Evolutionary conservation across 257 asterid species (phyloP), one percentile per base, ranked within the genome.

Genomic region (Solanum peruvianum): DNA sequence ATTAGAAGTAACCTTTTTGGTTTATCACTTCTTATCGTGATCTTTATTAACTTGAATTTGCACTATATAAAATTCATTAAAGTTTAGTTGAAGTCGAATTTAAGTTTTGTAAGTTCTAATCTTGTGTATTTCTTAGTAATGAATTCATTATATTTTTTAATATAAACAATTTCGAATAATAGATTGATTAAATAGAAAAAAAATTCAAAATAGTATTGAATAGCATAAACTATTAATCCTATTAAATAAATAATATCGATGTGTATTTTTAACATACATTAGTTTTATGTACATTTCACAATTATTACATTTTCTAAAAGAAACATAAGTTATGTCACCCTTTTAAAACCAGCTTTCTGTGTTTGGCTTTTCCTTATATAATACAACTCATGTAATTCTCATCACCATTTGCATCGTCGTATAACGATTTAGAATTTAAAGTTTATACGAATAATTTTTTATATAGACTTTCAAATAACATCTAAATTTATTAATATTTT

Each of bases 321-420:
- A 35, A 85, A 77, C 64, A 66, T 39, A 87, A 71, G 49, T 20
- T 72, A 39, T 42, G 80, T 73, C 73, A 80, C 77, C 21, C 9
- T 41, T 80, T 56, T 80, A 87, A 82, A 39, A 86, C 88, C 67
- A 91, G 91, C 91, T 89, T 89, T 87, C 85, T 86, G 49, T 88
- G 93, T 86, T 90, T 88, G 89, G 62, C 62, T 52, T 52, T 52
- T 16, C 1, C 62, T 52, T 52, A 16, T 49, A 2, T 52, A 23
- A 52, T 21, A 52, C 62, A 52, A 52, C 23, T 52, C 62, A 52
- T 52, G 62, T 52, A 16, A 52, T 52, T 52, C 23, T 52, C 62
- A 52, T 52, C 62, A 6, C 62, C 62, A 52, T 56, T 60, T 27
- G 13, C 66, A 58, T 58, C 9, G 11, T 21, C 88, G 29, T 29